These are phyloP conservation scores for Fraxinus anomala DNA, from an alignment of 257 asterid species.

Conservation along the genomic window DNA sequence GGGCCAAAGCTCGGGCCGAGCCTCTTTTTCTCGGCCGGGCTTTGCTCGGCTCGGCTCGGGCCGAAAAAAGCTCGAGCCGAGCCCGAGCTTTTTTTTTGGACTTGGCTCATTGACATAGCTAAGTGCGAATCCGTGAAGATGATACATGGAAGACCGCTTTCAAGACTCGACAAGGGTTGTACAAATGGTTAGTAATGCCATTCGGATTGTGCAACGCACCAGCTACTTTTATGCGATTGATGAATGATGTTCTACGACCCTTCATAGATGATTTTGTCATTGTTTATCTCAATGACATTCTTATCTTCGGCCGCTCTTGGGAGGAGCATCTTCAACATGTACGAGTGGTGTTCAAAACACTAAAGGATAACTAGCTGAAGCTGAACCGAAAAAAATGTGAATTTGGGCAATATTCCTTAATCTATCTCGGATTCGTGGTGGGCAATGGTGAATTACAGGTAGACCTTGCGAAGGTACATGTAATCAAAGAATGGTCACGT, in stretches of 20 bases:
- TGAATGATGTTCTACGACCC: neutral
- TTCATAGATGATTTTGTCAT: neutral
- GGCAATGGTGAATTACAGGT: neutral
- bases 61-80: no score
- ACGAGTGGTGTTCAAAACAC: neutral
- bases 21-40: no score
- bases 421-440: constrained; percentile 1
- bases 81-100: no score
- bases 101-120: no score
- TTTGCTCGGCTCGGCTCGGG: no score
- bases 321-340: neutral
- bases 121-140: neutral
- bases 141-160: neutral
- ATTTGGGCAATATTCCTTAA: neutral
- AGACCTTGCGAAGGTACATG: neutral
- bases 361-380: neutral
- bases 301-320: neutral
- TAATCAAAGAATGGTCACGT: constrained; percentile 2
- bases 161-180: no score
- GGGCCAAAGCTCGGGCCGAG: no score
- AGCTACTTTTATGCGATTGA: no score
- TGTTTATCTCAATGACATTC: neutral
- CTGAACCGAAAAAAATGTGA: neutral
- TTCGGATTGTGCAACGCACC: no score
- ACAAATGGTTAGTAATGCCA: no score